phyloP scores from a whole-genome alignment of 164 flowering plant genomes.

The Magnolia changhungtana region DNA sequence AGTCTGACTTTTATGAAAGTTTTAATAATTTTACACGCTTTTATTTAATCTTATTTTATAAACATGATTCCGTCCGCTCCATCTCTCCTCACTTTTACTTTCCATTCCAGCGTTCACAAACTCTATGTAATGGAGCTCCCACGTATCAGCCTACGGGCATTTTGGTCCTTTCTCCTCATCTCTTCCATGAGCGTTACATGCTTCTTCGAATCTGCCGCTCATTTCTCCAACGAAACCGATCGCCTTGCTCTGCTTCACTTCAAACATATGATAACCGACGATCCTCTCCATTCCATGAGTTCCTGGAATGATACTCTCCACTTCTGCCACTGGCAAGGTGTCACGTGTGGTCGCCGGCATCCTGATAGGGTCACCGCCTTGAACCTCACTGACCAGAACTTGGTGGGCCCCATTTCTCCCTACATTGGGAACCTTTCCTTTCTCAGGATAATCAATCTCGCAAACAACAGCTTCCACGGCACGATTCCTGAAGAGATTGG shows the following conservation, averaged over 20 bases:
- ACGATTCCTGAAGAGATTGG: conserved; percentile 11
- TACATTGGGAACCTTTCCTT: conserved; percentile 11
- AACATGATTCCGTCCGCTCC: too few species aligned
- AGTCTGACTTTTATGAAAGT: too few species aligned
- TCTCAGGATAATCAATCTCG: background rate
- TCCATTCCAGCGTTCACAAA: too few species aligned
- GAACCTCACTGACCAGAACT: background rate
- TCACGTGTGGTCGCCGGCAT: background rate
- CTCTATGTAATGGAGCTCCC: too few species aligned
- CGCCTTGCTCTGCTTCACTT: background rate
- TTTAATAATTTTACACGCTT: too few species aligned
- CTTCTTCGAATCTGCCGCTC: background rate
- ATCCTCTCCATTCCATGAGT: background rate
- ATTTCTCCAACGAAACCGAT: background rate
- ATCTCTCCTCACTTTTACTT: too few species aligned
- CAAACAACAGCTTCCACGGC: conserved; percentile 1
- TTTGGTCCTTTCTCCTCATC: too few species aligned
- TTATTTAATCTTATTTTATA: too few species aligned
- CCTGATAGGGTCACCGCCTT: conserved; percentile 1
- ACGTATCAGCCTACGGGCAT: too few species aligned
- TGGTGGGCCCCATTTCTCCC: conserved; percentile 4
- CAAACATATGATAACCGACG: background rate
- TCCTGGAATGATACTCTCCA: background rate
- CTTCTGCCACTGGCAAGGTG: conserved; percentile 8
- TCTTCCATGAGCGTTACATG: too few species aligned